Base-by-base conservation (phyloP, 306 rosid species). In the Calophaca sinica region DNA sequence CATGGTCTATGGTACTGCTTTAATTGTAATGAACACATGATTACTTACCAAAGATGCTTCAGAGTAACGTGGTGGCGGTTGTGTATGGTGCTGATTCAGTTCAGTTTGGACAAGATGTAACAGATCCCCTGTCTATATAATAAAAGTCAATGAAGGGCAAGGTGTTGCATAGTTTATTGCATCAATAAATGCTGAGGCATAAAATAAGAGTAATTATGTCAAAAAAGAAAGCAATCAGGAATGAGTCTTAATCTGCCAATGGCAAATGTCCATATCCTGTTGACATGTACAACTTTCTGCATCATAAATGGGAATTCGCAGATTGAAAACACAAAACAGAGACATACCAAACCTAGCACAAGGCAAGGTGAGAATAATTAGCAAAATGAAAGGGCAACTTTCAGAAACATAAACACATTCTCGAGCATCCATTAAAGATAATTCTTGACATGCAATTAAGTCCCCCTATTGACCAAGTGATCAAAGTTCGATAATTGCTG, bases 11-110 rank as follows among this genome's bases (percentile, higher is more conserved):
- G 42, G 42, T 45, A 67, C 55, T 36, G 35, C 50, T 9, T 57
- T 50, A 59, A 75, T 63, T 38, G 61, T 58, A 75, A 42, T 14
- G 14, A 66, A 57, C 58, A 78, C 49, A 49, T 10, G 39, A 68
- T 64, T 61, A 73, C 86, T 64, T 85, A 94, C 99, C 92, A 94
- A 76, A 5, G 96, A 82, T 69, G 92, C 97, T 85, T 96, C 99
- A 61, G 90, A 79, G 84, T 87, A 92, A 80, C 93, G 93, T 9
- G 98, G 80, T 72, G 93, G 96, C 41, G 99, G 93, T 75, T 90
- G 97, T 41, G 96, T 96, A 79, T 84, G 79, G 76, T 96, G 98
- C 75, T 89, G 89, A 79, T 77, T 83, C 78, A 81, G 78, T 80
- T 85, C 87, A 68, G 88, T 82, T 73, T 84, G 80, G 76, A 70